phyloP scores from a whole-genome alignment of 768 basidiomycete genomes.

The Rhodocollybia butyracea region DNA sequence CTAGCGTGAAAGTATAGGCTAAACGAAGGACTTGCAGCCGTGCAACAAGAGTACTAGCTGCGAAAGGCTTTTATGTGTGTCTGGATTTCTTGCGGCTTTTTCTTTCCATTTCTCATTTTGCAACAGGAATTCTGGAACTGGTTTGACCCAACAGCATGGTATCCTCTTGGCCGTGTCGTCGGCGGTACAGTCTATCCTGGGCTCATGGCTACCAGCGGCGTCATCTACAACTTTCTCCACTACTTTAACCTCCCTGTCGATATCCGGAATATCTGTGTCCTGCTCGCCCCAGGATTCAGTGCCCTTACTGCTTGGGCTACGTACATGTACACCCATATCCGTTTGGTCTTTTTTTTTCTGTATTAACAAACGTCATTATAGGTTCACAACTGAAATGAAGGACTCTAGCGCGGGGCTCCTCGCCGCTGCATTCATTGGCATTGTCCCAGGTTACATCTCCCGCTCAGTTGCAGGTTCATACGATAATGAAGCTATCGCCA shows the following conservation, averaged over 20 bases:
- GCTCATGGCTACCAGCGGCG: constrained; percentile 95
- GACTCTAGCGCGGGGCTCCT: constrained; percentile 94
- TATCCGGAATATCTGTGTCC: constrained; percentile 94
- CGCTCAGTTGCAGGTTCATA: constrained; percentile 99
- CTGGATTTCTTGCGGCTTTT: background rate
- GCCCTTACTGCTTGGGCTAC: constrained; percentile 96
- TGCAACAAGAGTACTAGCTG: constrained; percentile 86
- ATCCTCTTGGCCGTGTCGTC: constrained; percentile 96
- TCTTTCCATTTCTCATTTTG: background rate
- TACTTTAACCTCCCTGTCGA: constrained; percentile 92
- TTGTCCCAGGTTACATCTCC: constrained; percentile 97
- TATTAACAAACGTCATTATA: constrained; percentile 25
- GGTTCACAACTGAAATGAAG: constrained; percentile 97
- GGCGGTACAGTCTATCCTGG: constrained; percentile 99
- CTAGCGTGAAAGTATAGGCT: background rate
- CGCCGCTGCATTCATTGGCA: constrained; percentile 97
- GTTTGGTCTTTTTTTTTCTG: background rate
- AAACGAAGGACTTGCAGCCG: constrained; percentile 50
- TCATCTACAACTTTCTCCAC: constrained; percentile 92
- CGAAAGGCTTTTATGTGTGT: constrained; percentile 93
- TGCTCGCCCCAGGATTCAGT: constrained; percentile 95
- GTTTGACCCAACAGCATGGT: constrained; percentile 99
- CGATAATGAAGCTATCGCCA: constrained; percentile 99
- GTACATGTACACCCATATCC: constrained; percentile 65
- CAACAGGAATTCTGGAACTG: constrained; percentile 99